phyloP scores from a whole-genome alignment of 2,329 filamentous ascomycete species.

The Aureobasidium lini region DNA sequence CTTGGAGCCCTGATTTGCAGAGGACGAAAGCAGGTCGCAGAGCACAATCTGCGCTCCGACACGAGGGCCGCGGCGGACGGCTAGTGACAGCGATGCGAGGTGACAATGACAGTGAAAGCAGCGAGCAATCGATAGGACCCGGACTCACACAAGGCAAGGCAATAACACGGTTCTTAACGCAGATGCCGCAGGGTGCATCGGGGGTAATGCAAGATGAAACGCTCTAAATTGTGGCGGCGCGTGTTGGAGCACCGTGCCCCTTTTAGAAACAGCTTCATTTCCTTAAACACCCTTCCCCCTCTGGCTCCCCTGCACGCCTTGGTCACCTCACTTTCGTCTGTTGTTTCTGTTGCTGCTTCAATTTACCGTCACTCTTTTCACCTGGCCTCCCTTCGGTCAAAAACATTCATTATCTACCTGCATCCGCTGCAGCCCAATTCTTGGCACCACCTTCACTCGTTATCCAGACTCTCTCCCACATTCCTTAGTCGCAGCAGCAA shows the following conservation, averaged over 20 bases:
- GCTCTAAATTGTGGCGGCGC: constrained; percentile 10
- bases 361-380: constrained; percentile 9
- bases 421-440: constrained; percentile 7
- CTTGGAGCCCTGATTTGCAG: background rate
- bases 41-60: constrained; percentile 7
- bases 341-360: constrained; percentile 12
- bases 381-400: constrained; percentile 2
- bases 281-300: constrained; percentile 9
- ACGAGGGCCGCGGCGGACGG: background rate
- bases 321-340: constrained; percentile 7
- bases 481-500: constrained; percentile 13
- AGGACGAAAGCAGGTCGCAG: background rate
- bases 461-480: constrained; percentile 6
- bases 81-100: background rate
- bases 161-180: constrained; percentile 11
- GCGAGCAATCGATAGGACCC: constrained; percentile 6
- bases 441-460: constrained; percentile 10
- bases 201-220: constrained; percentile 4
- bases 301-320: constrained; percentile 6
- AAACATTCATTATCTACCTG: constrained; percentile 13
- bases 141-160: background rate
- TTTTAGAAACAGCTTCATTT: constrained; percentile 13
- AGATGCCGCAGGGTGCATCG: constrained; percentile 8
- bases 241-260: constrained; percentile 7
- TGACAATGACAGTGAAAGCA: background rate